Percentiles rank a stretch among this genome's conserved stretches.
These are phyloP conservation scores for Thelephora terrestris DNA, from an alignment of 1,284 basidiomycete species.

Conservation along the genomic window DNA sequence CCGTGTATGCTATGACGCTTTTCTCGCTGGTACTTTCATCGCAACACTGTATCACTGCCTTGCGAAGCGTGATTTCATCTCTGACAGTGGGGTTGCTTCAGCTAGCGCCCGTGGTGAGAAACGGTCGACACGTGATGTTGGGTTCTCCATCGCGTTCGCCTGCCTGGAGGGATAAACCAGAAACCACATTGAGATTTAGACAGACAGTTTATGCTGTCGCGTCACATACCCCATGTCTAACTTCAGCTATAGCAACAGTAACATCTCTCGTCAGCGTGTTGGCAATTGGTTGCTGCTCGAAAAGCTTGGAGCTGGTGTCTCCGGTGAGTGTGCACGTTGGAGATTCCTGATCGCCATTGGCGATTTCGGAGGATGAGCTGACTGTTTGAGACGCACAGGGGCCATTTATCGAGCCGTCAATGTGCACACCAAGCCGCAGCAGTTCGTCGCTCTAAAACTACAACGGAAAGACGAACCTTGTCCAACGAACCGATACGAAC, in stretches of 20 bases:
- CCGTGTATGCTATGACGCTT: too few species aligned
- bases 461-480: slow-evolving; percentile 59
- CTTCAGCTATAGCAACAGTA: not conserved
- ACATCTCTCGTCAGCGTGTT: slow-evolving; percentile 17
- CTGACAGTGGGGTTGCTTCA: too few species aligned
- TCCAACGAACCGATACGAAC: slow-evolving; percentile 64
- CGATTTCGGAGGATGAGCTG: not conserved
- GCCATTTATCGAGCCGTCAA: slow-evolving; percentile 56
- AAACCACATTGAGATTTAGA: too few species aligned
- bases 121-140: too few species aligned
- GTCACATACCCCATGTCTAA: too few species aligned
- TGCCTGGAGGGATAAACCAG: too few species aligned
- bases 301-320: slow-evolving; percentile 26
- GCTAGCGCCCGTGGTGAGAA: too few species aligned
- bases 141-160: too few species aligned
- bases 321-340: slow-evolving; percentile 16
- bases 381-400: slow-evolving; percentile 28
- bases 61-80: too few species aligned
- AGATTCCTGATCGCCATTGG: not conserved
- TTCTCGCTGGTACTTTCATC: too few species aligned
- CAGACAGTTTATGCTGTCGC: too few species aligned
- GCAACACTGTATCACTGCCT: too few species aligned
- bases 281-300: slow-evolving; percentile 22
- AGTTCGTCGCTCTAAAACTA: slow-evolving; percentile 61
- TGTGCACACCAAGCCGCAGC: slow-evolving; percentile 32